phyloP scores from a whole-genome alignment of 768 basidiomycete genomes.

The Candolleomyces aberdarensis region DNA sequence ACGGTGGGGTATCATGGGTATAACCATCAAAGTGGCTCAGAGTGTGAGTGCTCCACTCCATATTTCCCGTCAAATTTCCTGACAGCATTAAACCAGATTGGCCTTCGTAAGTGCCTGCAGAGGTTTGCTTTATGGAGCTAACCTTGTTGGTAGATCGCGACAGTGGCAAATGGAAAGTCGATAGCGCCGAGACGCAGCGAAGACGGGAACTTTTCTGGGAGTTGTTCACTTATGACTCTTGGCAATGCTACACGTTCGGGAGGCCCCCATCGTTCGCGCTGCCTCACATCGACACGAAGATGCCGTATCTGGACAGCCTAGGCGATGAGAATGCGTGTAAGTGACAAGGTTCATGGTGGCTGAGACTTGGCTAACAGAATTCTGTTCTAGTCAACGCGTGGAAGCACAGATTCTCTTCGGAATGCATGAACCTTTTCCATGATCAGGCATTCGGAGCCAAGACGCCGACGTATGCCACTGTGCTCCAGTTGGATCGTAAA shows the following conservation, averaged over 20 bases:
- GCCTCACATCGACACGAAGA: constrained; percentile 63
- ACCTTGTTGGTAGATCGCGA: constrained; percentile 50
- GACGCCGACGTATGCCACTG: constrained; percentile 62
- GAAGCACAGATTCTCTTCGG: constrained; percentile 67
- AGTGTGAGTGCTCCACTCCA: constrained; percentile 47
- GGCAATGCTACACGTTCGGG: constrained; percentile 67
- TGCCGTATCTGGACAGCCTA: constrained; percentile 48
- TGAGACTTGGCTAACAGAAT: background rate
- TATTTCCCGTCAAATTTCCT: constrained; percentile 4
- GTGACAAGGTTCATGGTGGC: constrained; percentile 18
- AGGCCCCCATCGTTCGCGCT: constrained; percentile 67
- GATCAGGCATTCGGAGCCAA: constrained; percentile 73
- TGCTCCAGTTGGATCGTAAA: constrained; percentile 65
- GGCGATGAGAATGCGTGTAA: constrained; percentile 59
- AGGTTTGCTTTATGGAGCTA: background rate
- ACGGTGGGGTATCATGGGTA: constrained; percentile 66
- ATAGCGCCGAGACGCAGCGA: constrained; percentile 52
- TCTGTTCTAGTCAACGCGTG: constrained; percentile 52
- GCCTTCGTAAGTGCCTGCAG: constrained; percentile 52
- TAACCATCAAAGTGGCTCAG: constrained; percentile 67
- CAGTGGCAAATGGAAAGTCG: constrained; percentile 65
- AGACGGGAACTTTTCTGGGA: constrained; percentile 74
- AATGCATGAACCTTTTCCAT: constrained; percentile 67
- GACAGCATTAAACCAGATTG: constrained; percentile 44
- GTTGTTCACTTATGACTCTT: constrained; percentile 49